Evolutionary conservation across 768 basidiomycete species (phyloP).

Genomic region (Boletus tomentosulus): DNA sequence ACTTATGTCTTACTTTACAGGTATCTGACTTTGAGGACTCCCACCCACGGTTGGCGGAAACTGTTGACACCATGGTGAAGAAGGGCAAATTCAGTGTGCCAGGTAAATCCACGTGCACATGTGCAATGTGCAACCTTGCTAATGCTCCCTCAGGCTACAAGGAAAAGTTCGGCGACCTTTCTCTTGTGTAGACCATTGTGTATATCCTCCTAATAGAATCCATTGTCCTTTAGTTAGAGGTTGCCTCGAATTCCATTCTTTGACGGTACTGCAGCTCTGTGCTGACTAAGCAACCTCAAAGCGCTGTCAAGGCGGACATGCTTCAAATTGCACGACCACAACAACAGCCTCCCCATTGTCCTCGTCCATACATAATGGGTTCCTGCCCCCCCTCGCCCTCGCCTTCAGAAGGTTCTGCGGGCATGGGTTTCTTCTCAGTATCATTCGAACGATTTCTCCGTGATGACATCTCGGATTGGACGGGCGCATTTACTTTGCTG

Average conservation of each 20-base stretch:
- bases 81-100: slow-evolving; percentile 99
- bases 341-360: slow-evolving; percentile 13
- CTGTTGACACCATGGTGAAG: slow-evolving; percentile 92
- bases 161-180: slow-evolving; percentile 96
- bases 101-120: slow-evolving; percentile 42
- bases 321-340: slow-evolving; percentile 4
- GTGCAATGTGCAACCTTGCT: not conserved
- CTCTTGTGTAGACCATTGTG: slow-evolving; percentile 64
- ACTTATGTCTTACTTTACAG: slow-evolving; percentile 37
- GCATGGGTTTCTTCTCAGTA: slow-evolving; percentile 56
- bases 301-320: not conserved
- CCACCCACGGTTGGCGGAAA: slow-evolving; percentile 86
- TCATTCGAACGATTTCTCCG: slow-evolving; percentile 71
- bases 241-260: too few species aligned
- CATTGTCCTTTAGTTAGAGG: not conserved
- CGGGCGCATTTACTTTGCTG: slow-evolving; percentile 79
- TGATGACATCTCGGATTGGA: slow-evolving; percentile 73
- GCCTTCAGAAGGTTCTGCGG: slow-evolving; percentile 31
- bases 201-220: slow-evolving; percentile 24
- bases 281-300: slow-evolving; percentile 24
- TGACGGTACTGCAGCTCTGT: not conserved
- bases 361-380: slow-evolving; percentile 25
- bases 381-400: slow-evolving; percentile 42
- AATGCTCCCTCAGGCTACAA: slow-evolving; percentile 59
- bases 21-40: slow-evolving; percentile 87